phyloP scores from a whole-genome alignment of 2,329 filamentous ascomycete genomes.

The Penicillium sp. region DNA sequence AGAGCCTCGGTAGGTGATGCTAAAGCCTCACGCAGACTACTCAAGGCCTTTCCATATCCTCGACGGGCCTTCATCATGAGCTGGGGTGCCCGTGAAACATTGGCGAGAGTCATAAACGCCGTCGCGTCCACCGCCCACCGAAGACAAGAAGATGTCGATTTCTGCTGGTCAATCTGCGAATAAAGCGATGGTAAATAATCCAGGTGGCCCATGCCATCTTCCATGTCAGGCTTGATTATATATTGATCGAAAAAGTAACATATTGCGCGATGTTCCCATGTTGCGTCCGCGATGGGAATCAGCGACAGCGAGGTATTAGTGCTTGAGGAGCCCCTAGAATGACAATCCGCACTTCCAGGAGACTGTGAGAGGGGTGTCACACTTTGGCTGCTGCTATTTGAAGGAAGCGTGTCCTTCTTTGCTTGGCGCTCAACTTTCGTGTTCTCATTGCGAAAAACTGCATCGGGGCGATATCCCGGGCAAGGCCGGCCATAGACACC shows the following conservation, averaged over 20 bases:
- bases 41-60: conserved; percentile 34
- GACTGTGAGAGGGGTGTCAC: conserved; percentile 1
- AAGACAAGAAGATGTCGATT: conserved; percentile 25
- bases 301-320: conserved; percentile 12
- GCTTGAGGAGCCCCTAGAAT: background rate
- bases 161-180: conserved; percentile 22
- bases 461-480: conserved; percentile 38
- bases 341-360: background rate
- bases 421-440: conserved; percentile 29
- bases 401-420: conserved; percentile 19
- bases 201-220: conserved; percentile 33
- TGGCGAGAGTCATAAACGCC: conserved; percentile 35
- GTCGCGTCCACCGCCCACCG: conserved; percentile 37
- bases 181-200: conserved; percentile 40
- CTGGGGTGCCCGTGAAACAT: conserved; percentile 26
- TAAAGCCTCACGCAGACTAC: conserved; percentile 30
- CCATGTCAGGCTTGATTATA: conserved; percentile 26
- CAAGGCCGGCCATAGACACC: conserved; percentile 36
- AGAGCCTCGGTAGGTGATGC: conserved; percentile 29
- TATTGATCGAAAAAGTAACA: conserved; percentile 46
- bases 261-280: conserved; percentile 38
- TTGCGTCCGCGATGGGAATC: conserved; percentile 29
- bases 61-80: conserved; percentile 31
- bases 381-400: background rate
- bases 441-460: conserved; percentile 38